A percentile compares a stretch with the other conserved stretches of the same genome.
Evolutionary conservation across 768 basidiomycete species (phyloP).

Genomic region (Neoboletus magnificus): DNA sequence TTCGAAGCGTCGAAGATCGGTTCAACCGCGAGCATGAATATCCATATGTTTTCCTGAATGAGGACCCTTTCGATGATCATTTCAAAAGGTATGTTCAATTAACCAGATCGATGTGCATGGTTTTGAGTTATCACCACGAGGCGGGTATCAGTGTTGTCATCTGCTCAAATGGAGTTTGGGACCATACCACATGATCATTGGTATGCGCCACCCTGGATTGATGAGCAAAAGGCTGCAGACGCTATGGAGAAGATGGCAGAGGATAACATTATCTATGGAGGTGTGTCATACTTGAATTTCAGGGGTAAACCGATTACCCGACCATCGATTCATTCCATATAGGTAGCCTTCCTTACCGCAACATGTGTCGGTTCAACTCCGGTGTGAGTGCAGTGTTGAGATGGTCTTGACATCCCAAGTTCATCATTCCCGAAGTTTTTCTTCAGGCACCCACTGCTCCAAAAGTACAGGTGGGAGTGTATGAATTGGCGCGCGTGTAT

Average conservation of each 20-base stretch:
- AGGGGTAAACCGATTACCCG: not conserved
- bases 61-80: constrained; percentile 51
- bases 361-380: constrained; percentile 78
- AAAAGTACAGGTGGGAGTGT: constrained; percentile 28
- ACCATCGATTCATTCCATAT: not conserved
- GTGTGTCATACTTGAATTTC: constrained; percentile 25
- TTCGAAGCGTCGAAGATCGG: constrained; percentile 53
- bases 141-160: constrained; percentile 37
- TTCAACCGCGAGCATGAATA: constrained; percentile 59
- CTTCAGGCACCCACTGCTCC: constrained; percentile 35
- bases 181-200: constrained; percentile 60
- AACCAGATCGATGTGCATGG: not conserved
- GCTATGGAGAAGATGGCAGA: constrained; percentile 51
- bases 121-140: constrained; percentile 25
- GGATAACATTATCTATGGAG: constrained; percentile 47
- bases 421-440: constrained; percentile 42
- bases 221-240: constrained; percentile 56
- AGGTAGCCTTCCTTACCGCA: constrained; percentile 45
- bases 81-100: constrained; percentile 42
- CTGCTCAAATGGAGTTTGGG: constrained; percentile 52
- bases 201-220: constrained; percentile 70
- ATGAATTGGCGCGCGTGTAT: not conserved
- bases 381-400: constrained; percentile 41
- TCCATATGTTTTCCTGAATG: constrained; percentile 65
- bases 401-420: not conserved